Evolutionary conservation across 257 asterid genomes (phyloP).

Genomic region (Avicennia marina): DNA sequence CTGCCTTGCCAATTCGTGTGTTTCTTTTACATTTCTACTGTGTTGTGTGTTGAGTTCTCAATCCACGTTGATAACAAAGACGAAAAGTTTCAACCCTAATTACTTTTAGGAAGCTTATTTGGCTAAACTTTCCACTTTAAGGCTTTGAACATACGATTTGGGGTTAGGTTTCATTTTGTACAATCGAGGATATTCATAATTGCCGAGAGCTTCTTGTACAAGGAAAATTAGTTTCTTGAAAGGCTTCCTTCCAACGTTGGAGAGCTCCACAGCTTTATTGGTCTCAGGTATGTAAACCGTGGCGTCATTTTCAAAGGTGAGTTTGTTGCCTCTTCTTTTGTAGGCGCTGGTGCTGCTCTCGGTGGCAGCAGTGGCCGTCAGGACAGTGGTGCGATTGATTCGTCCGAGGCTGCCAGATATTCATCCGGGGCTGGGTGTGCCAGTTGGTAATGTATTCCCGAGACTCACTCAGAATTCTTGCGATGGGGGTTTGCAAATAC

Average conservation of each 20-base stretch:
- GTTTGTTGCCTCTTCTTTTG: neutral
- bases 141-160: neutral
- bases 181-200: neutral
- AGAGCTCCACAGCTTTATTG: neutral
- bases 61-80: no score
- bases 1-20: no score
- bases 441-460: neutral
- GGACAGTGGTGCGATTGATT: neutral
- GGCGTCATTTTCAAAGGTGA: no score
- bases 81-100: no score
- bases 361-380: neutral
- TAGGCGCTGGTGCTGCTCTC: neutral
- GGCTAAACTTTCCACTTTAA: neutral
- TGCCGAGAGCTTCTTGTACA: constrained; percentile 9
- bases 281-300: no score
- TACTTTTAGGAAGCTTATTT: neutral
- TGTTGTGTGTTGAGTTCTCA: no score
- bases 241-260: neutral
- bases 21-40: no score
- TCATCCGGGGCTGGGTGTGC: neutral
- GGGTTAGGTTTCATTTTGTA: neutral
- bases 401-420: neutral
- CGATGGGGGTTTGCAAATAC: neutral
- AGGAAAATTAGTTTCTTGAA: neutral
- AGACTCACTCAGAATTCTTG: neutral